Evolutionary conservation across 1,284 basidiomycete genomes (phyloP).

Genomic region (Cryptococcus deneoformans): DNA sequence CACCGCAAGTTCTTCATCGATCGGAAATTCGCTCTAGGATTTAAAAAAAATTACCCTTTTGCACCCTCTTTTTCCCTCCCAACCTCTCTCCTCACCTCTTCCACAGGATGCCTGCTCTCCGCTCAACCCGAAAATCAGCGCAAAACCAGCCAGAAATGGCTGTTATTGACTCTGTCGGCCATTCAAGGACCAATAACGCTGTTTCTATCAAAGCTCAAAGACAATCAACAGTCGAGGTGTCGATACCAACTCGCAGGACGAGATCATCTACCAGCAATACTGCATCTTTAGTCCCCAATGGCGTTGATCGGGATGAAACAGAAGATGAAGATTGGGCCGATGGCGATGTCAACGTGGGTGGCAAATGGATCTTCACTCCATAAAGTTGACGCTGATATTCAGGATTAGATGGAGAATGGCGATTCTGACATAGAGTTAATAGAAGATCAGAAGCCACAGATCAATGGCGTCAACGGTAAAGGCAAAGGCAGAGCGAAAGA

Average conservation of each 20-base stretch:
- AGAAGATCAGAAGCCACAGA: neutral
- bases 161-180: neutral
- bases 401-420: neutral
- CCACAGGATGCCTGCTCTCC: too few species aligned
- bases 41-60: neutral
- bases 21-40: neutral
- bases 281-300: slow-evolving; percentile 6
- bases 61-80: neutral
- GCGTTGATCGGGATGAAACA: neutral
- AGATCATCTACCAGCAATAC: slow-evolving; percentile 39
- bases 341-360: neutral
- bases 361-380: neutral
- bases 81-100: too few species aligned
- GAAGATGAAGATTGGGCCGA: neutral
- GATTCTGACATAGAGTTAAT: neutral
- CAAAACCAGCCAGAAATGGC: neutral
- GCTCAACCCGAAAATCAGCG: neutral
- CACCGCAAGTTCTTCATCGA: neutral
- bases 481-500: slow-evolving; percentile 71
- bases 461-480: slow-evolving; percentile 58
- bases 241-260: slow-evolving; percentile 26
- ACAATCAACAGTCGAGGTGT: neutral
- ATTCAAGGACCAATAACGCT: neutral
- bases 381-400: neutral
- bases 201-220: neutral